Conservation (phyloP, 2,329 filamentous ascomycete species). For the Neofusicoccum cordaticola region DNA sequence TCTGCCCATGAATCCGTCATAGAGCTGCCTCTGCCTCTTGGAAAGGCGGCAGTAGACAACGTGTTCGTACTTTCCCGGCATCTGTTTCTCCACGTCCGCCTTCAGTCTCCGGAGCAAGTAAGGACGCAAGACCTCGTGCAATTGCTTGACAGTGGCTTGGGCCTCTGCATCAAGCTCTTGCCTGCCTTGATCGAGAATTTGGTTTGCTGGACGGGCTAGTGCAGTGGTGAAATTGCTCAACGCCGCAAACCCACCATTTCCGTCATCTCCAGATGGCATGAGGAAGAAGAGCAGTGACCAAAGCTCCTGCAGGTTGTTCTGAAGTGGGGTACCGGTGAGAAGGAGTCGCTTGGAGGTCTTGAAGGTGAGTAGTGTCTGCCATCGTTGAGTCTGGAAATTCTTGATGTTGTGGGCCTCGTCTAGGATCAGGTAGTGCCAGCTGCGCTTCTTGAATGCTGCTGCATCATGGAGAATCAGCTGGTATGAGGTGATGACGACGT, state of each 20-base stretch:
- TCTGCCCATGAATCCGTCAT: slow-evolving; percentile 92
- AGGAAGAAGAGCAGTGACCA: slow-evolving; percentile 97
- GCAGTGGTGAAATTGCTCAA: slow-evolving; percentile 95
- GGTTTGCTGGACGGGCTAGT: slow-evolving; percentile 91
- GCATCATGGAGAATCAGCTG: slow-evolving; percentile 93
- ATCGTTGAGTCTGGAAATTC: slow-evolving; percentile 96
- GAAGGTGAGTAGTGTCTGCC: slow-evolving; percentile 92
- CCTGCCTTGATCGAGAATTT: slow-evolving; percentile 91
- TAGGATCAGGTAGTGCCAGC: slow-evolving; percentile 97
- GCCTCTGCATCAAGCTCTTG: slow-evolving; percentile 94
- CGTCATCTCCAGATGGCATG: slow-evolving; percentile 82
- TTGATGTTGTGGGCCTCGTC: slow-evolving; percentile 99
- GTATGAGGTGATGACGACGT: slow-evolving; percentile 97
- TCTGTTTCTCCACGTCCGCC: slow-evolving; percentile 96
- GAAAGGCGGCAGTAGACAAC: slow-evolving; percentile 94
- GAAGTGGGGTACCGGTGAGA: slow-evolving; percentile 88
- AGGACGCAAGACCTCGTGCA: slow-evolving; percentile 89
- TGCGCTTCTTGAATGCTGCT: slow-evolving; percentile 84
- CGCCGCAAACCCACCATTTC: slow-evolving; percentile 86
- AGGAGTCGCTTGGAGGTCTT: slow-evolving; percentile 84
- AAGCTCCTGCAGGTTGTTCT: slow-evolving; percentile 94
- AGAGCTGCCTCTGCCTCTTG: slow-evolving; percentile 90
- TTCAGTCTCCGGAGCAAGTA: slow-evolving; percentile 90
- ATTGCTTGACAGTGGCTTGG: slow-evolving; percentile 83
- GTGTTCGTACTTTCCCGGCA: slow-evolving; percentile 97